A percentile compares a stretch with the other conserved stretches of the same genome.
These are phyloP conservation scores for Monosporascus sp. DNA, from an alignment of 2,329 filamentous ascomycete species.

Conservation along the genomic window DNA sequence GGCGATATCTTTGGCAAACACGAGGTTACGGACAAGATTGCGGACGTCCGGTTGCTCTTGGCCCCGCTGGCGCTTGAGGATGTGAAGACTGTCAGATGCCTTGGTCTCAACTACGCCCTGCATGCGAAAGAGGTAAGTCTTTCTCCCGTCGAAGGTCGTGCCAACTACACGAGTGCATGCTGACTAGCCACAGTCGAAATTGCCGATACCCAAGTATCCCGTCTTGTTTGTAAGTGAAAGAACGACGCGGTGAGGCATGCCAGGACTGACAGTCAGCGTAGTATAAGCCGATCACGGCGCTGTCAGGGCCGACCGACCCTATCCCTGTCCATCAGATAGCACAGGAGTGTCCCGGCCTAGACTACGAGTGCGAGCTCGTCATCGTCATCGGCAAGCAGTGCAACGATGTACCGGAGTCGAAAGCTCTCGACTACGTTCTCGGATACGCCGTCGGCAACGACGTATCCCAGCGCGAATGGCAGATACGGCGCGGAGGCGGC, in stretches of 20 bases:
- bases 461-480: constrained; percentile 75
- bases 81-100: constrained; percentile 60
- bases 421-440: constrained; percentile 66
- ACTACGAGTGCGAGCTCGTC: constrained; percentile 79
- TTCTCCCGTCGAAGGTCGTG: background rate
- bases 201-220: constrained; percentile 65
- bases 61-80: constrained; percentile 58
- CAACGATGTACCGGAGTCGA: constrained; percentile 56
- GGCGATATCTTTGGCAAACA: constrained; percentile 63
- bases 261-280: constrained; percentile 12
- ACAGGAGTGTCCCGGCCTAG: constrained; percentile 60
- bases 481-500: constrained; percentile 59
- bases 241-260: background rate
- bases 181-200: constrained; percentile 40
- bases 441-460: constrained; percentile 75
- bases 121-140: constrained; percentile 59
- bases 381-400: constrained; percentile 65
- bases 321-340: constrained; percentile 62
- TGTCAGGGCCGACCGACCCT: constrained; percentile 58
- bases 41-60: constrained; percentile 51
- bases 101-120: constrained; percentile 67
- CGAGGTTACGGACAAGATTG: constrained; percentile 56
- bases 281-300: constrained; percentile 64
- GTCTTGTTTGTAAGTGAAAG: constrained; percentile 56
- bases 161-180: background rate